A percentile compares a stretch with the other conserved stretches of the same genome.
Conservation (phyloP, 441 rosid genomes). For the Populus hybrid region DNA sequence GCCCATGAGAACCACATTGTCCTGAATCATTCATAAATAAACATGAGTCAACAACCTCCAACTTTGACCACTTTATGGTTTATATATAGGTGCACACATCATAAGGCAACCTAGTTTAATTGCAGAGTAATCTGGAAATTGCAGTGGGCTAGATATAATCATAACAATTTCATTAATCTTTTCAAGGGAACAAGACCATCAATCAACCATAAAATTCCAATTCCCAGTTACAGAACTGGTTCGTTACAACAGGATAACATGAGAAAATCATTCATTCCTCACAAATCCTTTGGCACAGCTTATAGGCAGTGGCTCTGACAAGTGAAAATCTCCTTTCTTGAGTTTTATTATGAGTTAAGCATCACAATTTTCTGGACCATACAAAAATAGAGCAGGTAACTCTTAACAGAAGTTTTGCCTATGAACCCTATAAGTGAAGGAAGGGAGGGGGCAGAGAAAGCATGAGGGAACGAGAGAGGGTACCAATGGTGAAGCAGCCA, state of each 20-base stretch:
- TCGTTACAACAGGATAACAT: background rate
- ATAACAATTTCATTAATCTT: background rate
- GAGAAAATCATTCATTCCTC: background rate
- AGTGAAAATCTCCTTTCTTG: background rate
- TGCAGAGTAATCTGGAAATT: background rate
- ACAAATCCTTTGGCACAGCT: background rate
- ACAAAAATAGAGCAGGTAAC: background rate
- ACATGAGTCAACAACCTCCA: constrained; percentile 17
- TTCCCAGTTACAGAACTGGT: background rate
- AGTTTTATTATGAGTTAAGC: background rate
- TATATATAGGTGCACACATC: background rate
- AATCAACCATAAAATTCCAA: background rate
- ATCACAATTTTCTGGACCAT: background rate
- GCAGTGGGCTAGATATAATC: background rate
- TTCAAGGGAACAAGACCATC: background rate
- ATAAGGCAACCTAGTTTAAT: background rate
- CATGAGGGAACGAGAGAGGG: background rate
- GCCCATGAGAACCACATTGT: constrained; percentile 49
- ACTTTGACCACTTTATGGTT: background rate
- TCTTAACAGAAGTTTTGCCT: background rate
- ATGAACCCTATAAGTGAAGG: background rate
- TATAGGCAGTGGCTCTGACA: background rate
- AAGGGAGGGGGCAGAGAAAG: no score
- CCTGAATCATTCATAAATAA: constrained; percentile 36
- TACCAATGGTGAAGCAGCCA: constrained; percentile 60